Evolutionary conservation across 1,139 yeast species (phyloP).

Genomic region (Suhomyces guaymorum): DNA sequence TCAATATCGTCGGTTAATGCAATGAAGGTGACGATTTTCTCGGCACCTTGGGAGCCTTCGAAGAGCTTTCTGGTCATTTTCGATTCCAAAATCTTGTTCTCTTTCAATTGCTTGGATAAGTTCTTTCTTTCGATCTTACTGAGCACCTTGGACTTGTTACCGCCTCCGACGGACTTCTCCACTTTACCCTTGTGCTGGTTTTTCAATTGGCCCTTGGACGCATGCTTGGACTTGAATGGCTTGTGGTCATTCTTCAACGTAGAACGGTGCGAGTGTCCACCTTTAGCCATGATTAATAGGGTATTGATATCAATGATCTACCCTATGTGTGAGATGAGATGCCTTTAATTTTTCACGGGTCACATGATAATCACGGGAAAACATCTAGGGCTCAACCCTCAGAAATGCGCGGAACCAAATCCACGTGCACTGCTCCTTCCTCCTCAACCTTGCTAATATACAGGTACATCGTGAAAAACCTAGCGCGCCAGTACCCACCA

Average conservation of each 20-base stretch:
- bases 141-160: conserved; percentile 42
- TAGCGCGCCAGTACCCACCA: conserved; percentile 5
- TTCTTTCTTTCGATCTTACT: conserved; percentile 79
- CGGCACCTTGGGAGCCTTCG: conserved; percentile 78
- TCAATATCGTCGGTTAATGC: conserved; percentile 76
- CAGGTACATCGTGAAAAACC: conserved; percentile 11
- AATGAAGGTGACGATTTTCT: conserved; percentile 77
- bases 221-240: conserved; percentile 86
- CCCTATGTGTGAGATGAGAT: conserved; percentile 14
- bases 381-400: conserved; percentile 11
- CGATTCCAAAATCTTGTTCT: conserved; percentile 61
- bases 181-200: conserved; percentile 84
- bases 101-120: conserved; percentile 73
- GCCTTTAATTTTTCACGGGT: conserved; percentile 11
- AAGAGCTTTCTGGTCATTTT: conserved; percentile 62
- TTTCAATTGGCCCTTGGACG: conserved; percentile 86
- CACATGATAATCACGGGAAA: conserved; percentile 11
- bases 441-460: no score
- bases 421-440: conserved; percentile 7
- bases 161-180: conserved; percentile 53
- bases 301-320: conserved; percentile 1
- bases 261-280: conserved; percentile 78
- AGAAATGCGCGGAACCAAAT: background rate
- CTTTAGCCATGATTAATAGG: conserved; percentile 49
- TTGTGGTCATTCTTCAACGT: conserved; percentile 83